phyloP scores from a whole-genome alignment of 805 yeast genomes.

The Myxozyma mucilagina region DNA sequence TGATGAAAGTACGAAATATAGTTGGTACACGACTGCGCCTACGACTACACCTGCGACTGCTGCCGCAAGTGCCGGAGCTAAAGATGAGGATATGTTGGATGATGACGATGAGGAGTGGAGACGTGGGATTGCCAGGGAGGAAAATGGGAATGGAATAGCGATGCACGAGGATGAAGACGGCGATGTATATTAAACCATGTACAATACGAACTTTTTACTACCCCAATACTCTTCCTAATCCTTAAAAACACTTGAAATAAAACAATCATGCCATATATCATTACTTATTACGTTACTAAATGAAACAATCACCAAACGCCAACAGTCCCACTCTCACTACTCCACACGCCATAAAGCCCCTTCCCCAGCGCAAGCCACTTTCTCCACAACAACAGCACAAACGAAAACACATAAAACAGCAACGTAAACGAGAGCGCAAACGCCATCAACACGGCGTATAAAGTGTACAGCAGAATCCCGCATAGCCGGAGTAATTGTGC shows the following conservation, averaged over 20 bases:
- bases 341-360: slow-evolving; percentile 25
- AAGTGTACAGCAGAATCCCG: slow-evolving; percentile 22
- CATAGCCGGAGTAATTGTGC: slow-evolving; percentile 21
- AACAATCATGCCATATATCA: not conserved
- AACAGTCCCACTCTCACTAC: slow-evolving; percentile 9
- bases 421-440: slow-evolving; percentile 28
- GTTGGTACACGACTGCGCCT: slow-evolving; percentile 16
- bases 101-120: slow-evolving; percentile 11
- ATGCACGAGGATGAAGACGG: slow-evolving; percentile 24
- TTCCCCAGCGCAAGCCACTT: slow-evolving; percentile 27
- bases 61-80: not conserved
- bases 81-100: slow-evolving; percentile 13
- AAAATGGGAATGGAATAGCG: slow-evolving; percentile 13
- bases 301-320: slow-evolving; percentile 20
- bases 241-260: not conserved
- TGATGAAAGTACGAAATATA: not conserved
- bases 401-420: slow-evolving; percentile 22
- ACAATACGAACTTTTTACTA: not conserved
- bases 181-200: slow-evolving; percentile 16
- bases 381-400: slow-evolving; percentile 24
- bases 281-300: not conserved
- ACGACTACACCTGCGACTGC: not conserved
- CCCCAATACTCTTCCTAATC: not conserved
- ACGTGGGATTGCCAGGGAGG: slow-evolving; percentile 5
- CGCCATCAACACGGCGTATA: slow-evolving; percentile 26